phyloP scores from a whole-genome alignment of 1,284 basidiomycete species.

The Ganoderma lingzhi region DNA sequence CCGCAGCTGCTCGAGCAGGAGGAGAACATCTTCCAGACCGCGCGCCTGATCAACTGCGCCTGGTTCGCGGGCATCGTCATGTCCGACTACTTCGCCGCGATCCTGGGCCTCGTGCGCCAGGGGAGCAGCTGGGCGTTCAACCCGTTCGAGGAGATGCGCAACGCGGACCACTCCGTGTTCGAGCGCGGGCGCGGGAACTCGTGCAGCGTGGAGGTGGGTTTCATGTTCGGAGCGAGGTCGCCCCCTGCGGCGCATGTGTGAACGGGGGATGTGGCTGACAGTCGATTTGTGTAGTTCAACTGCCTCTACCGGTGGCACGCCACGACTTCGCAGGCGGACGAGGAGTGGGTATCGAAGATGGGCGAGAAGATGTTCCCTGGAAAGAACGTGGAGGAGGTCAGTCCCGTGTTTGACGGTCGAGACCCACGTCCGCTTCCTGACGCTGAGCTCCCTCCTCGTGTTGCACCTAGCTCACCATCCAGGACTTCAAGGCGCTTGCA shows the following conservation, averaged over 20 bases:
- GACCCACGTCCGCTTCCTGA: background rate
- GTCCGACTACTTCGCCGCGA: constrained; percentile 79
- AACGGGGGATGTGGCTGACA: background rate
- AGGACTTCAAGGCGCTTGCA: constrained; percentile 67
- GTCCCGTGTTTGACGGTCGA: constrained; percentile 1
- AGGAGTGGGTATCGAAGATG: constrained; percentile 66
- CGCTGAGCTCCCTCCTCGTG: background rate
- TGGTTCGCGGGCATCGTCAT: constrained; percentile 81
- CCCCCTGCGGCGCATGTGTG: background rate
- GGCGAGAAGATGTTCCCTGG: constrained; percentile 62
- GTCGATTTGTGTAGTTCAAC: constrained; percentile 66
- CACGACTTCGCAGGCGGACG: constrained; percentile 74
- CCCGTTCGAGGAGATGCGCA: constrained; percentile 78
- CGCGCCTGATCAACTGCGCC: constrained; percentile 78
- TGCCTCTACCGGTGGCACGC: constrained; percentile 87
- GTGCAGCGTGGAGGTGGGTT: constrained; percentile 75
- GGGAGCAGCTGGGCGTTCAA: constrained; percentile 77
- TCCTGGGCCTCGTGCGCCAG: constrained; percentile 74
- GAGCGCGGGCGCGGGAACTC: constrained; percentile 81
- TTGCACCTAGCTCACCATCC: constrained; percentile 51
- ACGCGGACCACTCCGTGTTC: constrained; percentile 65
- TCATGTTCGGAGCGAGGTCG: background rate
- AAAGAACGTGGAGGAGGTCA: constrained; percentile 55
- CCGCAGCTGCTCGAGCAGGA: constrained; percentile 64
- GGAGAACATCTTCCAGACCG: constrained; percentile 83